Conservation (phyloP, 2,329 filamentous ascomycete species). For the Pseudonectria buxi region DNA sequence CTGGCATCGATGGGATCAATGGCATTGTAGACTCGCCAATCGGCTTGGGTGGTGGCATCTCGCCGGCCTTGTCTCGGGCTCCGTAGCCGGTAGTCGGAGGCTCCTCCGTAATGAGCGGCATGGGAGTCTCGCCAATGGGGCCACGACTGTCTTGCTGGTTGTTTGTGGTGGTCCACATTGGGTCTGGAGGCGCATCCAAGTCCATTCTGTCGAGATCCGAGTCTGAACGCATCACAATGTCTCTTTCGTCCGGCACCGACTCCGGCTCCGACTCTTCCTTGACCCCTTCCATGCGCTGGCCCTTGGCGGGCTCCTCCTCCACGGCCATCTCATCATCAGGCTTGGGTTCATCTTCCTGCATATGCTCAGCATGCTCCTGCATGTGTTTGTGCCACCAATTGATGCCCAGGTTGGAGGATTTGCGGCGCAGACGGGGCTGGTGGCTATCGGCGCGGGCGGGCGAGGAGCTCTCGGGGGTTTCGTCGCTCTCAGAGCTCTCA, state of each 20-base stretch:
- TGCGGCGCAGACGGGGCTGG: slow-evolving; percentile 38
- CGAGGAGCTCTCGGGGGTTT: slow-evolving; percentile 33
- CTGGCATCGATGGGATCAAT: slow-evolving; percentile 15
- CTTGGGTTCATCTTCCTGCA: slow-evolving; percentile 37
- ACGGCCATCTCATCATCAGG: slow-evolving; percentile 20
- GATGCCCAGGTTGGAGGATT: slow-evolving; percentile 56
- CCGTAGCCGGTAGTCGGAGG: slow-evolving; percentile 14
- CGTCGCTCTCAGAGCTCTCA: slow-evolving; percentile 54
- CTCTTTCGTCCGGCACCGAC: slow-evolving; percentile 7
- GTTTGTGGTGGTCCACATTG: slow-evolving; percentile 35
- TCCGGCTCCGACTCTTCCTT: slow-evolving; percentile 15
- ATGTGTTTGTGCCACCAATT: slow-evolving; percentile 75
- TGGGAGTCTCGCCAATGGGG: slow-evolving; percentile 21
- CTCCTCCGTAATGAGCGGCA: slow-evolving; percentile 18
- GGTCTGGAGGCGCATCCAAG: slow-evolving; percentile 31
- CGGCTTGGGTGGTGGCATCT: slow-evolving; percentile 12
- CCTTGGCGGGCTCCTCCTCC: slow-evolving; percentile 17
- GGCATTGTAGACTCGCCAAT: slow-evolving; percentile 21
- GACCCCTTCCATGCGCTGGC: slow-evolving; percentile 9
- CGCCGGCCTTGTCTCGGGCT: slow-evolving; percentile 12
- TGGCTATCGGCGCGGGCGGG: slow-evolving; percentile 19
- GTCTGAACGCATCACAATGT: slow-evolving; percentile 29
- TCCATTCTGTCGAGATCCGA: slow-evolving; percentile 40
- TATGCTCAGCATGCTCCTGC: slow-evolving; percentile 66
- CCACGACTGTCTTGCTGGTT: slow-evolving; percentile 17